Conservation (phyloP, 257 asterid genomes). For the Anisodus acutangulus region DNA sequence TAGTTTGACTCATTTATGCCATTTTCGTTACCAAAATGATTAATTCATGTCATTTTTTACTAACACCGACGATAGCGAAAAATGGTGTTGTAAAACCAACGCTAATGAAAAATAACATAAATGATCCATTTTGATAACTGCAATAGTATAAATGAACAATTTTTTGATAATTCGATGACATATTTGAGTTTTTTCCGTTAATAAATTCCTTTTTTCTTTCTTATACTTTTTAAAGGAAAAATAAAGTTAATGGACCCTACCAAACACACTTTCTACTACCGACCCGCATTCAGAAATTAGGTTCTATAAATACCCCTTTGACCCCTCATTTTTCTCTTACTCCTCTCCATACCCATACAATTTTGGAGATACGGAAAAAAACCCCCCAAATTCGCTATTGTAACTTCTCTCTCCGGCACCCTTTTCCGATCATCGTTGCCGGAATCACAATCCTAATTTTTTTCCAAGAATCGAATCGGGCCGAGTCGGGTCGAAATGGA, state of each 20-base stretch:
- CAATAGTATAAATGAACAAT: no score
- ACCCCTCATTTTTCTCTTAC: not conserved
- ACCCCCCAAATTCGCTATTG: not conserved
- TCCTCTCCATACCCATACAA: not conserved
- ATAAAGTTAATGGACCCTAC: not conserved
- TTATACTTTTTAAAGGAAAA: not conserved
- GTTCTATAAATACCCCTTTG: conserved; percentile 23
- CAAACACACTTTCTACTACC: not conserved
- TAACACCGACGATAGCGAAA: no score
- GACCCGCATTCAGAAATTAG: not conserved
- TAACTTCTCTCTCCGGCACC: not conserved
- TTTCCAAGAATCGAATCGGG: not conserved
- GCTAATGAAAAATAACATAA: no score
- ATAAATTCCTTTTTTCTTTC: not conserved
- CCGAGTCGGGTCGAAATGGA: conserved; percentile 38
- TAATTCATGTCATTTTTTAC: no score
- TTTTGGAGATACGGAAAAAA: not conserved
- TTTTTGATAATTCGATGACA: no score
- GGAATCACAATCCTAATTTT: not conserved
- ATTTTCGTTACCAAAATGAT: no score
- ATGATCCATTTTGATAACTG: no score
- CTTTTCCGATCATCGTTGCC: not conserved
- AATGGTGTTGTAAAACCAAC: no score
- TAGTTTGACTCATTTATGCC: no score
- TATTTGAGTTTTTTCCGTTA: no score